Evolutionary conservation across 257 asterid species (phyloP), one percentile per base, ranked within the genome.

Genomic region (Plantago elongata): DNA sequence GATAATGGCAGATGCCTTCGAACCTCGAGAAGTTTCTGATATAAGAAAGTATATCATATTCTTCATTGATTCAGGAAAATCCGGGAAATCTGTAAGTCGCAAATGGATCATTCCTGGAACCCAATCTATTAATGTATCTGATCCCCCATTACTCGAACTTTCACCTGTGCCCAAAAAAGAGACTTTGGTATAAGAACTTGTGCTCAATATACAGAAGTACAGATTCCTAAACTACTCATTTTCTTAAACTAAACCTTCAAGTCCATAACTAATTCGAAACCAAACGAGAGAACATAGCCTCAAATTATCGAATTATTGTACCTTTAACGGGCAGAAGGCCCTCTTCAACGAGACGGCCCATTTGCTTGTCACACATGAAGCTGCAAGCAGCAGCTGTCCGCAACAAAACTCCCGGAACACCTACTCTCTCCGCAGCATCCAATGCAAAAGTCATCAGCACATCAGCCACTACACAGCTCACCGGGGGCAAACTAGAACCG

Each of bases 301-400:
- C 22, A 51, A 9, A 17, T 4, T 34, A 34, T 34, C 8, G 5
- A 34, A 60, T 38, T 61, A 34, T 9, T 17, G 9, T 67, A 78
- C 87, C 90, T 76, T 81, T 78, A 0, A 81, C 68, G 13, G 87
- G 88, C 3, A 37, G 9, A 11, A 67, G 43, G 6, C 78, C 84
- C 59, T 60, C 63, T 7, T 75, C 64, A 0, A 73, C 4, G 3
- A 81, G 67, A 15, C 49, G 10, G 10, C 18, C 10, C 47, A 61
- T 73, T 0, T 77, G 72, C 13, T 65, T 38, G 17, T 75, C 78
- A 1, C 65, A 75, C 74, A 75, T 30, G 37, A 73, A 48, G 2
- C 77, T 75, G 63, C 81, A 74, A 4, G 81, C 76, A 62, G 83
- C 73, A 0, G 69, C 9, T 0, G 89, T 77, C 65, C 74, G 74